Percentiles rank a stretch among this genome's conserved stretches.
Evolutionary conservation across 2,329 filamentous ascomycete genomes (phyloP).

Genomic region (Penicillium hordei): DNA sequence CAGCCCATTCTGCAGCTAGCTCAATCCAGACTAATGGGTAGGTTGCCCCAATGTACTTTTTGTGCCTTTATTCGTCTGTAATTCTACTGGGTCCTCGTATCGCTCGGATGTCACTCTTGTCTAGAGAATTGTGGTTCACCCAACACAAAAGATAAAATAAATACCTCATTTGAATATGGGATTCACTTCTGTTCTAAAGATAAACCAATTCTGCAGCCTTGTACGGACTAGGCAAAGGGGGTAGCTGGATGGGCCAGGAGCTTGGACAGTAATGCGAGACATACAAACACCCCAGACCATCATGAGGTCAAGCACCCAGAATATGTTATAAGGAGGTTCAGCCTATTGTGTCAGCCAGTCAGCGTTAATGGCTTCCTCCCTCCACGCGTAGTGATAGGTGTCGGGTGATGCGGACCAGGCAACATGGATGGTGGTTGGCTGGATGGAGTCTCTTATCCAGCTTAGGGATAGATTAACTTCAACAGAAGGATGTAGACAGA

Average conservation of each 20-base stretch:
- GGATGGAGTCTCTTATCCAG: background rate
- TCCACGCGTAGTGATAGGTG: constrained; percentile 23
- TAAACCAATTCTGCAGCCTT: constrained; percentile 3
- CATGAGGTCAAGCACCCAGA: constrained; percentile 1
- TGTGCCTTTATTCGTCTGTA: background rate
- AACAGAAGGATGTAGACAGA: background rate
- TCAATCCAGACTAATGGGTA: background rate
- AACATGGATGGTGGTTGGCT: background rate
- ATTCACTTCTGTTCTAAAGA: background rate
- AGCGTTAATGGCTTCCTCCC: constrained; percentile 4
- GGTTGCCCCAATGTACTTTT: background rate
- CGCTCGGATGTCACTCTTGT: background rate
- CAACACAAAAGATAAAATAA: background rate
- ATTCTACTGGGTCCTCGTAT: background rate
- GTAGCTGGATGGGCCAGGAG: background rate
- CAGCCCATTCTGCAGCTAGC: constrained; percentile 7
- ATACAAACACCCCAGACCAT: background rate
- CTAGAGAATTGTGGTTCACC: background rate
- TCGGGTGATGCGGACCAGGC: constrained; percentile 24
- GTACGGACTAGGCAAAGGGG: background rate
- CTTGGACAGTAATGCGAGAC: constrained; percentile 7
- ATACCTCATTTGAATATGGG: background rate
- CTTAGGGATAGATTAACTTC: background rate
- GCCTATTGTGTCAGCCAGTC: constrained; percentile 9
- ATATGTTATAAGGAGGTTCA: background rate